Evolutionary conservation across 2,329 filamentous ascomycete species (phyloP).

Genomic region (Zasmidium angulare): DNA sequence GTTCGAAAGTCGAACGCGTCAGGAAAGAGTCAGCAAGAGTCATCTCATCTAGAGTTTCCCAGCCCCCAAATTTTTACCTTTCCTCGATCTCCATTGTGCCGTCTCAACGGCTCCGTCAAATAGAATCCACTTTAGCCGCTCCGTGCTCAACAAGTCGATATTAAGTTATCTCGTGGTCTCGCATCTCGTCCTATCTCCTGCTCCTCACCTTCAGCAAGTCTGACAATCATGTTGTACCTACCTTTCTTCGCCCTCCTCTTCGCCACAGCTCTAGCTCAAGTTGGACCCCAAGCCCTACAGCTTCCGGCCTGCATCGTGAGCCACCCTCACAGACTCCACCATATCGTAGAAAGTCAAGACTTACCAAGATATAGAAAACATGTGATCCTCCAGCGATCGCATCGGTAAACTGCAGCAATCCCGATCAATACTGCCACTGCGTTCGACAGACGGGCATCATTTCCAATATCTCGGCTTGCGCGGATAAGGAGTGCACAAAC

Average conservation of each 20-base stretch:
- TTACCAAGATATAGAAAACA: conserved; percentile 10
- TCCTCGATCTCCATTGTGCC: too few species aligned
- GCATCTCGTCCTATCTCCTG: too few species aligned
- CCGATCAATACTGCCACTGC: conserved; percentile 26
- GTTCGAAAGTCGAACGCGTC: too few species aligned
- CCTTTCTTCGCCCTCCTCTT: background rate
- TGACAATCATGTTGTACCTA: too few species aligned
- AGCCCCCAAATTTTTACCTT: too few species aligned
- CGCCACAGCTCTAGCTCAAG: conserved; percentile 11
- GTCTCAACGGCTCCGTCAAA: too few species aligned
- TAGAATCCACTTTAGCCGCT: too few species aligned
- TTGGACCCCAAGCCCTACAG: conserved; percentile 18
- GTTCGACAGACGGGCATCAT: conserved; percentile 21
- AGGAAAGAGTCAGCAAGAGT: too few species aligned
- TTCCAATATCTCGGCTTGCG: conserved; percentile 22
- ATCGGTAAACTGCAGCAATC: conserved; percentile 25
- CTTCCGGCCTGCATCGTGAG: conserved; percentile 22
- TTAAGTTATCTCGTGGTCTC: too few species aligned
- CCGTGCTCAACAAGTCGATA: too few species aligned
- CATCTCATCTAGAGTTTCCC: too few species aligned
- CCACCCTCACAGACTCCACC: background rate
- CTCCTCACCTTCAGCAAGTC: too few species aligned
- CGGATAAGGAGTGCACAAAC: conserved; percentile 15
- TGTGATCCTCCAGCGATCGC: conserved; percentile 25
- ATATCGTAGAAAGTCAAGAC: background rate